Percentiles rank a stretch among this genome's conserved stretches.
These are phyloP conservation scores for Pittosporum tobira DNA, from an alignment of 129 eudicot genomes.

Conservation along the genomic window DNA sequence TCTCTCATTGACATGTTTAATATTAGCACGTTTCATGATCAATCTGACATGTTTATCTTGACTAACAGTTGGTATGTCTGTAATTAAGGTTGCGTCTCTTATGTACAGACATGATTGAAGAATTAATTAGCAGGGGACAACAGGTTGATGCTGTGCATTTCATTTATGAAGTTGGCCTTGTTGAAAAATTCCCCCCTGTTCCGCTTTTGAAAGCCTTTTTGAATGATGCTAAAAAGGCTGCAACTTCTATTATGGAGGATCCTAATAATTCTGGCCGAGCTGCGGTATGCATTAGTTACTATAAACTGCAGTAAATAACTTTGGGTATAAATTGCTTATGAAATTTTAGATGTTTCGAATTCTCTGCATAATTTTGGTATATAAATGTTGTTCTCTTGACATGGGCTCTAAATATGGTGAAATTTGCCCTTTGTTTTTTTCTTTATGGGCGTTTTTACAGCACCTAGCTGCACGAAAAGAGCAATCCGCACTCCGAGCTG, in stretches of 20 bases:
- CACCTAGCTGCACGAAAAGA: constrained; percentile 92
- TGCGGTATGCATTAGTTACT: constrained; percentile 34
- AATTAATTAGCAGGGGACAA: constrained; percentile 89
- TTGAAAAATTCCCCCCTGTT: constrained; percentile 80
- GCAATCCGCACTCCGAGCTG: constrained; percentile 87
- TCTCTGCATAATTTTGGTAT: too few relatives aligned
- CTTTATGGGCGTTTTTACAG: constrained; percentile 24
- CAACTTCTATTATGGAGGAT: constrained; percentile 72
- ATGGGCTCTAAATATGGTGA: too few relatives aligned
- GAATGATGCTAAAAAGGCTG: constrained; percentile 87
- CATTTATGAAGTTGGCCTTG: constrained; percentile 87
- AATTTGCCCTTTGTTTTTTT: neutral
- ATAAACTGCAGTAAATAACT: too few relatives aligned
- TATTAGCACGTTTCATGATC: neutral
- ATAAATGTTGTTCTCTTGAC: too few relatives aligned
- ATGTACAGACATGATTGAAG: constrained; percentile 89
- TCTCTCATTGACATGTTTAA: neutral
- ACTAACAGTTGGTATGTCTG: neutral
- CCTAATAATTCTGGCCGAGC: constrained; percentile 79
- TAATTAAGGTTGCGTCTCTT: constrained; percentile 5
- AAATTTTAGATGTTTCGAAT: too few relatives aligned
- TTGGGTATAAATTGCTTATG: too few relatives aligned
- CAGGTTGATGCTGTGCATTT: constrained; percentile 99
- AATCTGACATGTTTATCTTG: neutral
- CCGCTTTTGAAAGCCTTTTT: constrained; percentile 80